phyloP scores from a whole-genome alignment of 306 rosid genomes.

The Benincasa hispida region DNA sequence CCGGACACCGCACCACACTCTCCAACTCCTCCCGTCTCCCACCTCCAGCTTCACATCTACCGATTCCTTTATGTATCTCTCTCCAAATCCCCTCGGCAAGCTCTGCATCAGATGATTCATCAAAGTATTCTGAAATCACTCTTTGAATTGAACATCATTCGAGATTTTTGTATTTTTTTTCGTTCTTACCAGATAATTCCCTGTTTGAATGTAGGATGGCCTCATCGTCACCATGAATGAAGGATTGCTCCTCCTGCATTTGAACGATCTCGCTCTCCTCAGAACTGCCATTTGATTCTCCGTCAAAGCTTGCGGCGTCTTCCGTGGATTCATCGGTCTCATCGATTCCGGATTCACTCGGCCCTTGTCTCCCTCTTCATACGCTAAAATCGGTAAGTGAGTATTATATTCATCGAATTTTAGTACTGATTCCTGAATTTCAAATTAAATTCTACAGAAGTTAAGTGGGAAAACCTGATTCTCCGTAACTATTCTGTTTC shows the following conservation, averaged over 20 bases:
- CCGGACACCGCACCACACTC: neutral
- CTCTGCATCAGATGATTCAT: neutral
- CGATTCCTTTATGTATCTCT: neutral
- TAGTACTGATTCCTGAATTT: neutral
- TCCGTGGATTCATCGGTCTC: neutral
- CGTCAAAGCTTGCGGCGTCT: neutral
- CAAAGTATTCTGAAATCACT: neutral
- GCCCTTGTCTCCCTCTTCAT: neutral
- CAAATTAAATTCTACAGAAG: neutral
- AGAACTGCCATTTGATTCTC: neutral
- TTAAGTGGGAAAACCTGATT: neutral
- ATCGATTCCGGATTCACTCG: neutral
- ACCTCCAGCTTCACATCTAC: neutral
- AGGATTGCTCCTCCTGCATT: neutral
- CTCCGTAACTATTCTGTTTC: neutral
- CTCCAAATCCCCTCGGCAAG: neutral
- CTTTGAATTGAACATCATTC: neutral
- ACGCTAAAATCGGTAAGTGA: neutral
- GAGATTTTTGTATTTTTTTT: neutral
- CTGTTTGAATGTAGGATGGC: neutral
- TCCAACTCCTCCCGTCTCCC: neutral
- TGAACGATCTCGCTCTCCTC: neutral
- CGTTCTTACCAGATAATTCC: neutral
- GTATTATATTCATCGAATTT: neutral
- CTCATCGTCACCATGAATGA: conserved; percentile 3